phyloP scores from a whole-genome alignment of 352 stramenopile species.

The Phytophthora pini region DNA sequence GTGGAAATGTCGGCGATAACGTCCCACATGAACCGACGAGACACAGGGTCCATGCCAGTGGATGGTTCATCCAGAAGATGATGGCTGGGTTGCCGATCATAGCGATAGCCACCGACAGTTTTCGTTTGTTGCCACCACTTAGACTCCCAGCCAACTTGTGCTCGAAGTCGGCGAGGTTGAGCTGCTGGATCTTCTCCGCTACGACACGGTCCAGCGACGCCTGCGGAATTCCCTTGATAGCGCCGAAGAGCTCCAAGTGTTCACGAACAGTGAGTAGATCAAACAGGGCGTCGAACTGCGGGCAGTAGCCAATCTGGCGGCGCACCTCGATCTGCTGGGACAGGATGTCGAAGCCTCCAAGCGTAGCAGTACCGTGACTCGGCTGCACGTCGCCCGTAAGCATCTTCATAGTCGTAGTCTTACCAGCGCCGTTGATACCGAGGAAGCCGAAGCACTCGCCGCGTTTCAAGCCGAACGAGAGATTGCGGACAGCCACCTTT shows the following conservation, averaged over 20 bases:
- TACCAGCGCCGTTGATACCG: conserved; percentile 94
- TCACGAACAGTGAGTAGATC: conserved; percentile 87
- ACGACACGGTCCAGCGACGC: conserved; percentile 83
- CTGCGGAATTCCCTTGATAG: conserved; percentile 90
- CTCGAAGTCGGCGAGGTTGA: conserved; percentile 84
- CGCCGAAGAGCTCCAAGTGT: conserved; percentile 89
- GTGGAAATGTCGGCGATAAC: conserved; percentile 79
- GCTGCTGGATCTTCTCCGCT: conserved; percentile 83
- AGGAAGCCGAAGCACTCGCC: conserved; percentile 95
- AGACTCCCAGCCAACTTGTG: conserved; percentile 80
- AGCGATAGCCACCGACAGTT: conserved; percentile 92
- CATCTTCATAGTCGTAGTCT: conserved; percentile 96
- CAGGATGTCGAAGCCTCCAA: conserved; percentile 38
- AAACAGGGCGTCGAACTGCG: conserved; percentile 89
- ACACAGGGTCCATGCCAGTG: conserved; percentile 93
- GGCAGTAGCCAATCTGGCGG: conserved; percentile 90
- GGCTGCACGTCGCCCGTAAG: conserved; percentile 86
- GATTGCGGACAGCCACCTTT: conserved; percentile 75
- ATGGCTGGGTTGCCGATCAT: conserved; percentile 93
- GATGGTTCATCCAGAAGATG: conserved; percentile 91
- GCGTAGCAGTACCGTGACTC: conserved; percentile 44
- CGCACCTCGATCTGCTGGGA: conserved; percentile 67
- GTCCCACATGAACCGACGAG: conserved; percentile 43
- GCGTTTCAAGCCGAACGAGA: conserved; percentile 76
- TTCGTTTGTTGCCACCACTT: conserved; percentile 94